These are phyloP conservation scores for Mycosphaerelloides madeirae DNA, from an alignment of 2,329 filamentous ascomycete genomes.

Conservation along the genomic window DNA sequence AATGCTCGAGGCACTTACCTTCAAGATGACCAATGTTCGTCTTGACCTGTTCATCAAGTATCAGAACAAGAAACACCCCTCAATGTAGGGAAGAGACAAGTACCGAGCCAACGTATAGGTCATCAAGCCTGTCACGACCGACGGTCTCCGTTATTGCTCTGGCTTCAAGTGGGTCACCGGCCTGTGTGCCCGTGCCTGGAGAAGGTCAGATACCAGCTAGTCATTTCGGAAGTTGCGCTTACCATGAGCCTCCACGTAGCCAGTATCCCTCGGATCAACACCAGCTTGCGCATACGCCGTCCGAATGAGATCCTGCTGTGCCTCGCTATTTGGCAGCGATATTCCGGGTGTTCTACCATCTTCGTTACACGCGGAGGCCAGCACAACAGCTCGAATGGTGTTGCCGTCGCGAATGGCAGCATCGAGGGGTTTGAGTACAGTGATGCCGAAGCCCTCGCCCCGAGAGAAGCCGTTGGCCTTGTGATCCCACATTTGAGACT, in stretches of 20 bases:
- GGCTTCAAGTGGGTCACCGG: constrained; percentile 8
- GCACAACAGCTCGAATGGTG: constrained; percentile 33
- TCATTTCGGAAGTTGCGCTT: too few relatives aligned
- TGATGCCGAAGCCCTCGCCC: constrained; percentile 49
- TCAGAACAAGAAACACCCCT: too few relatives aligned
- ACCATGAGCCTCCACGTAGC: constrained; percentile 16
- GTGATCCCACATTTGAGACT: constrained; percentile 27
- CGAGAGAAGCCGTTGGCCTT: constrained; percentile 49
- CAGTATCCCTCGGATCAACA: constrained; percentile 9
- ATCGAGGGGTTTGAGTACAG: constrained; percentile 12
- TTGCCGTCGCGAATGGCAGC: constrained; percentile 15
- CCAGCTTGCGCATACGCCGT: constrained; percentile 11
- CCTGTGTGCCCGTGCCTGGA: constrained; percentile 23
- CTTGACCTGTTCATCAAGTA: too few relatives aligned
- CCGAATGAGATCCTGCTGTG: constrained; percentile 15
- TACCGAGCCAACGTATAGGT: not conserved
- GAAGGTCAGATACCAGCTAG: too few relatives aligned
- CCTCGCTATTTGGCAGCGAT: constrained; percentile 11
- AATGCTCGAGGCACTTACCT: too few relatives aligned
- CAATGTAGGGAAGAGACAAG: too few relatives aligned
- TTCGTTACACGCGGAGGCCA: constrained; percentile 28
- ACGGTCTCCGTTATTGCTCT: too few relatives aligned
- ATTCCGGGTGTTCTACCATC: constrained; percentile 18
- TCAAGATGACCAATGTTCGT: constrained; percentile 15
- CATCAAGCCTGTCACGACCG: not conserved